These are phyloP conservation scores for Phytophthora ramorum DNA, from an alignment of 352 stramenopile genomes.

Conservation along the genomic window DNA sequence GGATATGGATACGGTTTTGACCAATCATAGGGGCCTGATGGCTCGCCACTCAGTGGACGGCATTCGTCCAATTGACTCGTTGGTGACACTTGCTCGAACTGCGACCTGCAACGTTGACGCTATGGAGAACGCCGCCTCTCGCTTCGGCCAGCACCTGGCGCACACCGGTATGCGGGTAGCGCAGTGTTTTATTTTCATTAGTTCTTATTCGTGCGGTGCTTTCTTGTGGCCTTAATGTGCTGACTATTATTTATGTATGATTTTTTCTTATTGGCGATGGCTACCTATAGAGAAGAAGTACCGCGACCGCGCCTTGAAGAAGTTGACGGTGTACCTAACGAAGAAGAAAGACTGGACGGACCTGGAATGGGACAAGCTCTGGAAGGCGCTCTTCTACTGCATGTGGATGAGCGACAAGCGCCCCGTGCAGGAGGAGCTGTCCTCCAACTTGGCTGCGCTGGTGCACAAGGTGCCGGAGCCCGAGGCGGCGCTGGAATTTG, in stretches of 20 bases:
- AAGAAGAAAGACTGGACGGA: slow-evolving; percentile 72
- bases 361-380: slow-evolving; percentile 89
- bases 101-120: not conserved
- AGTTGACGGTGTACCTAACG: slow-evolving; percentile 76
- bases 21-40: slow-evolving; percentile 30
- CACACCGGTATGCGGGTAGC: slow-evolving; percentile 63
- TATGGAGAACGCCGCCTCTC: slow-evolving; percentile 82
- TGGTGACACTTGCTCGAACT: not conserved
- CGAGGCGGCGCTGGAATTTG: slow-evolving; percentile 63
- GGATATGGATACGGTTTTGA: not conserved
- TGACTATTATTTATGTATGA: slow-evolving; percentile 1
- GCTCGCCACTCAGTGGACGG: slow-evolving; percentile 12
- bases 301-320: slow-evolving; percentile 84
- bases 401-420: slow-evolving; percentile 93
- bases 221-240: not conserved
- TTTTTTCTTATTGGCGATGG: slow-evolving; percentile 4
- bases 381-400: slow-evolving; percentile 91
- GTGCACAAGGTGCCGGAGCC: slow-evolving; percentile 63
- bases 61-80: slow-evolving; percentile 22
- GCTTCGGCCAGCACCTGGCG: slow-evolving; percentile 85
- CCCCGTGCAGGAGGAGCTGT: slow-evolving; percentile 79
- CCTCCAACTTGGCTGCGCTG: slow-evolving; percentile 65
- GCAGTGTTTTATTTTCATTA: not conserved
- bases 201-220: not conserved
- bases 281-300: slow-evolving; percentile 82